Evolutionary conservation across 2,329 filamentous ascomycete genomes (phyloP), one percentile per base, ranked within the genome.

Genomic region (Eurotiales sp.): DNA sequence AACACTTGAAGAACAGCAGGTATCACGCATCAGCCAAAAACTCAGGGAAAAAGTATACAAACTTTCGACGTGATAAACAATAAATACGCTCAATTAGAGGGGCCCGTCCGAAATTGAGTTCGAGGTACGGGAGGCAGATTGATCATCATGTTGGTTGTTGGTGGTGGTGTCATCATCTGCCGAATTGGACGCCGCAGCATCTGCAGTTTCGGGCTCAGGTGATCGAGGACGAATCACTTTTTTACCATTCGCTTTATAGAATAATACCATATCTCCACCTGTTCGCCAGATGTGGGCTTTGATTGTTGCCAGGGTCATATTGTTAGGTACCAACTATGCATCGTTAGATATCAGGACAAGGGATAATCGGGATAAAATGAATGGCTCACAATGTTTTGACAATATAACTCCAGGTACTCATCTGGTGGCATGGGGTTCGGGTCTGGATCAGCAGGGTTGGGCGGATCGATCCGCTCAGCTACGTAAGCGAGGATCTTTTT

Each of bases 401-500:
- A 97, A 68, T 95, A 95, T 45, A 99, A 74, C 67, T 99, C 93
- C 27, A 99, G 75, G 71, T 96, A 96, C 64, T 97, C 90, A 66
- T 97, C 92, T 1, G 92, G 88, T 61, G 81, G 85, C 64, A 95
- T 72, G 2, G 75, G 76, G 47, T 82, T 74, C 8, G 79, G 73
- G 45, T 84, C 80, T 3, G 77, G 73, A 47, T 83, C 78, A 45
- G 84, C 77, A 0, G 79, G 74, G n/a, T 78, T 69, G 3, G 77
- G 78, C 7, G 82, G 78, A 60, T 97, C 92, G 52, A 99, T 92
- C 50, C 91, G 82, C 70, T 99, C 93, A 1, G 90, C 89, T 15
- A 99, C 83, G 62, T 99, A 99, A 0, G 85, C 83, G 52, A 97
- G 73, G 19, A 99, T 93, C 76, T 99, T 99, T 73, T 90, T 92